These are phyloP conservation scores for Alternaria sp. DNA, from an alignment of 2,329 filamentous ascomycete species.

Conservation along the genomic window DNA sequence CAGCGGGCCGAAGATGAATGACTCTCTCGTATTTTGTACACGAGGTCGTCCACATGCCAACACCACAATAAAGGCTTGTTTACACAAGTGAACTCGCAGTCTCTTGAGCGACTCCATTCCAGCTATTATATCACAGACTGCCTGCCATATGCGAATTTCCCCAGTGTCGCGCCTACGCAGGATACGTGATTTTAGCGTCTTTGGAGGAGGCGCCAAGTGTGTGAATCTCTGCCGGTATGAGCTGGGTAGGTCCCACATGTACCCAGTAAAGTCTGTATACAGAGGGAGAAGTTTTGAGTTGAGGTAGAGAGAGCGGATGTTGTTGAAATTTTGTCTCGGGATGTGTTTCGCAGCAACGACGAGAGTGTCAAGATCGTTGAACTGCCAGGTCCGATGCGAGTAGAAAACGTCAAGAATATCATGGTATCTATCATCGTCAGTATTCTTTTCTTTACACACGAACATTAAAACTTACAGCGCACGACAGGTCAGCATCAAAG, in stretches of 20 bases:
- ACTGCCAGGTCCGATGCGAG: background rate
- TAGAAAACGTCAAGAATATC: background rate
- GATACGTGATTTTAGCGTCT: background rate
- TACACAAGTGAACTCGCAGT: slow-evolving; percentile 1
- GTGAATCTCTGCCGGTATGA: slow-evolving; percentile 1
- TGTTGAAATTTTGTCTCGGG: background rate
- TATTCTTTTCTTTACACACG: background rate
- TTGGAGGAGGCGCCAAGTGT: background rate
- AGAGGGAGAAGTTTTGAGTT: background rate
- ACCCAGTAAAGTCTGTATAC: slow-evolving; percentile 1
- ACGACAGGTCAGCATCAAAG: slow-evolving; percentile 6
- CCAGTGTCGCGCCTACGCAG: background rate
- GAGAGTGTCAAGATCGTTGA: slow-evolving; percentile 10
- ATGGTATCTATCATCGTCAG: background rate
- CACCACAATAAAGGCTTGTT: background rate
- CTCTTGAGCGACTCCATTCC: slow-evolving; percentile 3
- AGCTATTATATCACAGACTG: slow-evolving; percentile 2
- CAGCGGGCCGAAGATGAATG: slow-evolving; percentile 6
- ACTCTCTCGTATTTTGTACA: background rate
- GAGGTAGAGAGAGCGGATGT: slow-evolving; percentile 9
- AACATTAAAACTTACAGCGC: background rate
- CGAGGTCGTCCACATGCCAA: background rate
- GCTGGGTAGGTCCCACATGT: slow-evolving; percentile 3
- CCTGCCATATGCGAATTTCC: background rate
- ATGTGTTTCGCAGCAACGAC: background rate